A percentile compares a stretch with the other conserved stretches of the same genome.
Evolutionary conservation across 805 yeast genomes (phyloP).

Genomic region (Candida orba): DNA sequence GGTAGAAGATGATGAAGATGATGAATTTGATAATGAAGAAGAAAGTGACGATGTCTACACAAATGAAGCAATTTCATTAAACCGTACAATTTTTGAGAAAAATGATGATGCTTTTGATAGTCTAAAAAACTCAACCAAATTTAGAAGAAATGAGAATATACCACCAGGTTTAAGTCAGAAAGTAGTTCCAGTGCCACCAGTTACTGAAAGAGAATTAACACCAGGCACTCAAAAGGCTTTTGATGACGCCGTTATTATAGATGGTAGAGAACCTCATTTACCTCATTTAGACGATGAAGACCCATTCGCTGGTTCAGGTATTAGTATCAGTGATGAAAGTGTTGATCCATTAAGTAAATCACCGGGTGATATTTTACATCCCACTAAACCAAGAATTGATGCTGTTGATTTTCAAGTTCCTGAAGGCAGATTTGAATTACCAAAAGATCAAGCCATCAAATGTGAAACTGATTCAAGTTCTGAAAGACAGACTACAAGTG

Average conservation of each 20-base stretch:
- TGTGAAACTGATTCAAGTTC: slow-evolving; percentile 9
- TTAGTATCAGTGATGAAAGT: slow-evolving; percentile 1
- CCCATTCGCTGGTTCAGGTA: slow-evolving; percentile 9
- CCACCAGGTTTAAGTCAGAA: background rate
- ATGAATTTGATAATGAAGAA: slow-evolving; percentile 2
- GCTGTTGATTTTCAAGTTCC: slow-evolving; percentile 16
- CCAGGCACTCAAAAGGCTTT: background rate
- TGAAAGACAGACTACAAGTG: slow-evolving; percentile 20
- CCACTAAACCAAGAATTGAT: background rate
- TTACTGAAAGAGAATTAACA: background rate
- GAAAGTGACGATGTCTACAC: background rate
- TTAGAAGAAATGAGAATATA: too few relatives aligned
- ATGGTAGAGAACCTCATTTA: slow-evolving; percentile 3
- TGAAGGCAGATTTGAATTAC: slow-evolving; percentile 16
- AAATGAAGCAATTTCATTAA: too few relatives aligned
- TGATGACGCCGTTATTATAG: slow-evolving; percentile 4
- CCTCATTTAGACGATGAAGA: slow-evolving; percentile 13
- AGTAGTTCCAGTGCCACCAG: background rate
- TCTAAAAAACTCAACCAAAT: too few relatives aligned
- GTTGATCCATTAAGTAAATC: slow-evolving; percentile 8
- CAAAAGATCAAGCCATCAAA: slow-evolving; percentile 3
- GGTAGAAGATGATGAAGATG: slow-evolving; percentile 4
- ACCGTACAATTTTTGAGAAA: slow-evolving; percentile 7
- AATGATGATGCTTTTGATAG: background rate
- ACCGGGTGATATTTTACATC: background rate